Conservation (phyloP, 345 rosid species). For the Pseudoturritis turrita region DNA sequence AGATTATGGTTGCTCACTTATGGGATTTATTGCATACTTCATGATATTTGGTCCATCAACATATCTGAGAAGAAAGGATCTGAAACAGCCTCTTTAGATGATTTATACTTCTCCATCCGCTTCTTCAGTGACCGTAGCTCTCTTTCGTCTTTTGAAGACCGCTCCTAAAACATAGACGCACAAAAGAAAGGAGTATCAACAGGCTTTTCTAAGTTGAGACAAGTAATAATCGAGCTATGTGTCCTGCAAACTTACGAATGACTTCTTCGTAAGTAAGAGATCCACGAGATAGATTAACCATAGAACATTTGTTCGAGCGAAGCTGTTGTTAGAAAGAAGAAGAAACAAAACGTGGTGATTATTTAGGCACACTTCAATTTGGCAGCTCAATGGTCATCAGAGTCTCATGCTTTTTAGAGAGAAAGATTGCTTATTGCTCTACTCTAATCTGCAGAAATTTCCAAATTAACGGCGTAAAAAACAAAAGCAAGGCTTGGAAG, state of each 20-base stretch:
- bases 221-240: background rate
- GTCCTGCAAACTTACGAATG: slow-evolving; percentile 60
- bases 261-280: slow-evolving; percentile 73
- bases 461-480: background rate
- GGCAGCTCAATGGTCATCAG: background rate
- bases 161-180: slow-evolving; percentile 41
- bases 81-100: slow-evolving; percentile 72
- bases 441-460: background rate
- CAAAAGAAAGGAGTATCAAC: background rate
- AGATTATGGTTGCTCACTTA: slow-evolving; percentile 8
- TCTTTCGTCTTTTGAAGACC: slow-evolving; percentile 64
- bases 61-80: slow-evolving; percentile 72
- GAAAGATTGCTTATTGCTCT: background rate
- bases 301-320: slow-evolving; percentile 79
- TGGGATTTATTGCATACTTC: background rate
- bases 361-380: background rate
- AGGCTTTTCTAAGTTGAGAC: background rate
- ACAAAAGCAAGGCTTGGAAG: background rate
- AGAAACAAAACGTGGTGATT: slow-evolving; percentile 11
- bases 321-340: slow-evolving; percentile 45
- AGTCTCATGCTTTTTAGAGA: background rate
- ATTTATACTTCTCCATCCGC: slow-evolving; percentile 62
- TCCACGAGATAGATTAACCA: slow-evolving; percentile 89
- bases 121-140: slow-evolving; percentile 79
- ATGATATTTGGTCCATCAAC: slow-evolving; percentile 29